Evolutionary conservation across 495 filamentous ascomycete genomes (phyloP).

Genomic region (Friedmanniomyces simplex): DNA sequence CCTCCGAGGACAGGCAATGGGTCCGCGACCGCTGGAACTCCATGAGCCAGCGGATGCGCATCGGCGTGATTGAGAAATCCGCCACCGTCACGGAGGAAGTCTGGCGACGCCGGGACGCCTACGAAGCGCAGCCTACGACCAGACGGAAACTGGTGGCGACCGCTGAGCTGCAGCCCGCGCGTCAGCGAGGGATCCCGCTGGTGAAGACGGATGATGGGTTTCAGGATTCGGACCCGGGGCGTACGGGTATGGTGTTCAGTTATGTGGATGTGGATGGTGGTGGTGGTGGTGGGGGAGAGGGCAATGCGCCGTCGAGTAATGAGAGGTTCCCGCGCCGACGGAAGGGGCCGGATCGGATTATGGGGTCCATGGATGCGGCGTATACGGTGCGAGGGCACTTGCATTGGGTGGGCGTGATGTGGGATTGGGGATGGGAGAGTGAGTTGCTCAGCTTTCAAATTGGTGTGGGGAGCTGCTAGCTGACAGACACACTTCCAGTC

Average conservation of each 20-base stretch:
- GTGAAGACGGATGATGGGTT: conserved; percentile 1
- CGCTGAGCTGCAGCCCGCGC: conserved; percentile 8
- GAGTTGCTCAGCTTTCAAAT: neutral
- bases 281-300: neutral
- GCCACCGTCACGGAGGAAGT: conserved; percentile 46
- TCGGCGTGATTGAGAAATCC: conserved; percentile 62
- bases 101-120: conserved; percentile 43
- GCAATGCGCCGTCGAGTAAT: conserved; percentile 2
- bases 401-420: conserved; percentile 75
- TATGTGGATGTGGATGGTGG: conserved; percentile 13
- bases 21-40: conserved; percentile 54
- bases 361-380: conserved; percentile 48
- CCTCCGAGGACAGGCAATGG: conserved; percentile 56
- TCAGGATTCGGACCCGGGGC: conserved; percentile 8
- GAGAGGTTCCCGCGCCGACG: conserved; percentile 1
- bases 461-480: neutral
- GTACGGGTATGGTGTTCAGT: conserved; percentile 20
- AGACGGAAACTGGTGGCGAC: conserved; percentile 16
- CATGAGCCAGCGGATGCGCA: conserved; percentile 55
- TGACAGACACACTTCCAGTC: neutral
- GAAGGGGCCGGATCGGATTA: conserved; percentile 10
- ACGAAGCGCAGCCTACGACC: conserved; percentile 24
- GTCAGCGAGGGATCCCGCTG: conserved; percentile 8
- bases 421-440: conserved; percentile 62
- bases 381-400: conserved; percentile 56